A percentile compares a stretch with the other conserved stretches of the same genome.
Conservation (phyloP, 2,329 filamentous ascomycete genomes). For the Ophiocordyceps robertsii region DNA sequence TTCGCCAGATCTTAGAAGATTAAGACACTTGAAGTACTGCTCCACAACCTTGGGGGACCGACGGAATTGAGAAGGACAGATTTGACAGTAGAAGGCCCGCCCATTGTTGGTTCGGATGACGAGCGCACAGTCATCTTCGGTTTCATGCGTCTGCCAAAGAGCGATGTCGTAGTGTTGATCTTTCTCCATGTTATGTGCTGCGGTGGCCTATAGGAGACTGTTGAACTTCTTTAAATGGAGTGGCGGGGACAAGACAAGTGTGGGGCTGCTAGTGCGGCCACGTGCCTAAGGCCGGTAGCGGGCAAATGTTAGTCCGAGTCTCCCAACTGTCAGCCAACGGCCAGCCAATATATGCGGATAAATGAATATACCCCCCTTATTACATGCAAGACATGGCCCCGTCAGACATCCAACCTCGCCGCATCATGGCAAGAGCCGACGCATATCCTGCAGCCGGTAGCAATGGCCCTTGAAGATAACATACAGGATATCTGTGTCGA, state of each 20-base stretch:
- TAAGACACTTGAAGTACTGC: slow-evolving; percentile 7
- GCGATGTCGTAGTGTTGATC: neutral
- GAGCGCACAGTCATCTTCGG: slow-evolving; percentile 7
- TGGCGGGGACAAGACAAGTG: no score
- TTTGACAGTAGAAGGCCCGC: no score
- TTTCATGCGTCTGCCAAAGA: slow-evolving; percentile 6
- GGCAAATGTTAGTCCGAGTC: neutral
- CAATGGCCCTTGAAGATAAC: neutral
- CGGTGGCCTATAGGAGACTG: no score
- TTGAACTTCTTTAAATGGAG: no score
- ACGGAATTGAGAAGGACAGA: slow-evolving; percentile 4
- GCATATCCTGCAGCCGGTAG: neutral
- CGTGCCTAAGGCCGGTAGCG: neutral
- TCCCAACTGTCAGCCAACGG: neutral
- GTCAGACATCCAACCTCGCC: neutral
- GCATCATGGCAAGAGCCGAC: neutral
- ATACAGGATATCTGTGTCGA: neutral
- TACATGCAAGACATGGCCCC: neutral
- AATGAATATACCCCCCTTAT: neutral
- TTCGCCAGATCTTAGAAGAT: neutral
- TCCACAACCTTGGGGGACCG: slow-evolving; percentile 1
- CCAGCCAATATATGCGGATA: neutral
- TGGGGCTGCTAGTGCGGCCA: no score
- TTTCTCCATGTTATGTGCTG: neutral
- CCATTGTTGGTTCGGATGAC: slow-evolving; percentile 7